Base-by-base conservation (phyloP, 305 asterid species). In the Euphrasia arctica region DNA sequence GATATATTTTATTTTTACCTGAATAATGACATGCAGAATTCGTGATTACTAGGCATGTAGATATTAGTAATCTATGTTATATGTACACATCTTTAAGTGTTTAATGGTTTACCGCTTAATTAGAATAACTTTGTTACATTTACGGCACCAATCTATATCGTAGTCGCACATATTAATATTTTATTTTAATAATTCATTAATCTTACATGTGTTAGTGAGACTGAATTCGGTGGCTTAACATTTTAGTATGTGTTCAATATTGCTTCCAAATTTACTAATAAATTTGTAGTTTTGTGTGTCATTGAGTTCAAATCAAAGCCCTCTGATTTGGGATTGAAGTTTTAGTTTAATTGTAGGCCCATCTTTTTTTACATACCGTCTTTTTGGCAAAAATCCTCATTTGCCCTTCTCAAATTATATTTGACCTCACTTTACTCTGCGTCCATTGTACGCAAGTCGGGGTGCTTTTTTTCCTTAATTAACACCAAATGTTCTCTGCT, bases 271-370 rank as follows among this genome's bases (percentile, higher is more conserved):
- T 25, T 13, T 63, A n/a, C 41, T 58, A 29, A 39, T 45, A 68
- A 63, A 59, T 49, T 49, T 36, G 11, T 22, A 57, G 65, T 57
- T 63, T 45, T 58, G 13, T 62, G 29, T 52, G 59, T n/a, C 32
- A 34, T 13, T 27, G 36, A 54, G 13, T 63, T 52, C 28, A 13
- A 43, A 39, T 56, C 55, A 3, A 58, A 43, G 18, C 69, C 31
- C 27, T 60, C 57, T 6, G 39, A 18, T 29, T 61, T 13, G 13
- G 50, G 2, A 29, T n/a, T 47, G 36, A 54, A 3, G 60, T 34
- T 67, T 67, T 58, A 41, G 70, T 58, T 60, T 31, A 54, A 58
- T 18, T 50, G 42, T 18, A 36, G 45, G 66, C 45, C 12, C 48
- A 3, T 22, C 54, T 0, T 12, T 12, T 31, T 50, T 9, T 22